Evolutionary conservation across 176 grass and related monocot genomes (phyloP).

Genomic region (Ampelocalamus luodianensis): DNA sequence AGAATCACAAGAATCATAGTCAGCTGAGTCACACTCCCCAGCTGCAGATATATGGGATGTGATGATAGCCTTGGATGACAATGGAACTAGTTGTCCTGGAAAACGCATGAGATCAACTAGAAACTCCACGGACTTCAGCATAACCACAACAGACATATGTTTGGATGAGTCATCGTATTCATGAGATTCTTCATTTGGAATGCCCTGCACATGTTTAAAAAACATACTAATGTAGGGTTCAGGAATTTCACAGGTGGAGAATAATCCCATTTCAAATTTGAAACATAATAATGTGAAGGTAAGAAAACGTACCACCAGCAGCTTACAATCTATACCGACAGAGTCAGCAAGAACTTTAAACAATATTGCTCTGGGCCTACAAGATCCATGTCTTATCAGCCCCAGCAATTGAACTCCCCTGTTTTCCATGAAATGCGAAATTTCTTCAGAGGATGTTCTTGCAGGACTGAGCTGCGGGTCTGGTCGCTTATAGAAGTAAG

Average conservation of each 20-base stretch:
- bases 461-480: slow-evolving; percentile 80
- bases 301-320: slow-evolving; percentile 75
- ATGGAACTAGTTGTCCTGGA: slow-evolving; percentile 93
- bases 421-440: slow-evolving; percentile 80
- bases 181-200: slow-evolving; percentile 79
- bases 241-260: slow-evolving; percentile 42
- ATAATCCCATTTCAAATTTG: slow-evolving; percentile 37
- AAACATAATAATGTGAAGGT: slow-evolving; percentile 35
- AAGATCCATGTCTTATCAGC: slow-evolving; percentile 97
- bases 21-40: slow-evolving; percentile 88
- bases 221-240: slow-evolving; percentile 28
- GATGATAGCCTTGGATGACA: slow-evolving; percentile 80
- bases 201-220: slow-evolving; percentile 68
- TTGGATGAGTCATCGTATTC: slow-evolving; percentile 83
- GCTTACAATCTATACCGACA: slow-evolving; percentile 88
- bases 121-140: slow-evolving; percentile 71
- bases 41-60: slow-evolving; percentile 84
- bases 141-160: slow-evolving; percentile 86
- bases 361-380: slow-evolving; percentile 85
- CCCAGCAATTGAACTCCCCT: slow-evolving; percentile 82
- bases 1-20: slow-evolving; percentile 98
- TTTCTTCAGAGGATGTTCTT: slow-evolving; percentile 81
- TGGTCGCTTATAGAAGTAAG: slow-evolving; percentile 87
- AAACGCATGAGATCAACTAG: slow-evolving; percentile 96
- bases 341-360: slow-evolving; percentile 97